These are phyloP conservation scores for Rubroboletus pulcherrimus DNA, from an alignment of 768 basidiomycete species.

Conservation along the genomic window DNA sequence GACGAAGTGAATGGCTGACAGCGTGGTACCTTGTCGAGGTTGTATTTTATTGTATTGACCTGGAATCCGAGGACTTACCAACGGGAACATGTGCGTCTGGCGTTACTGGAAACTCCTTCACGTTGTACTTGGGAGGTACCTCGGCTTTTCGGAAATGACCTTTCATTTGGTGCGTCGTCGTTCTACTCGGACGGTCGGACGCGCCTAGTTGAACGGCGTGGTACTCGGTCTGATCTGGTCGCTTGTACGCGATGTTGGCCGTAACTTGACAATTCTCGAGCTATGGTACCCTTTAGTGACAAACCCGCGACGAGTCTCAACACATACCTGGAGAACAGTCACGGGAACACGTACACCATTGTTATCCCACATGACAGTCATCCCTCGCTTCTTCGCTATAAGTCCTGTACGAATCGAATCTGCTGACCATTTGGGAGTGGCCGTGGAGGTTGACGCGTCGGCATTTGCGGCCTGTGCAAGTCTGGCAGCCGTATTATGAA, in stretches of 20 bases:
- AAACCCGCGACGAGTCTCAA: conserved; percentile 3
- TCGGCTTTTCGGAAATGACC: conserved; percentile 87
- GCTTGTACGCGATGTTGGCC: conserved; percentile 63
- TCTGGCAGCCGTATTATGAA: conserved; percentile 42
- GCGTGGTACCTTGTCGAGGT: conserved; percentile 61
- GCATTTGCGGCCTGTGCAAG: conserved; percentile 27
- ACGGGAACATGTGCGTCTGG: conserved; percentile 86
- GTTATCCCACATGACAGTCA: conserved; percentile 91
- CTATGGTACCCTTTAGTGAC: conserved; percentile 35
- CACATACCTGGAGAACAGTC: conserved; percentile 85
- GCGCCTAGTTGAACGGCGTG: conserved; percentile 95
- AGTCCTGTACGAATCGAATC: conserved; percentile 85
- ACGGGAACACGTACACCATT: conserved; percentile 86
- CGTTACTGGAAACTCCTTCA: conserved; percentile 87
- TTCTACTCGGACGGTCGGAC: conserved; percentile 67
- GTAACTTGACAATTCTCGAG: conserved; percentile 89
- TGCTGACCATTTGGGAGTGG: conserved; percentile 72
- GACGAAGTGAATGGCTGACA: conserved; percentile 93
- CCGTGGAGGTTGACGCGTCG: conserved; percentile 18
- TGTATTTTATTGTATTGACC: background rate
- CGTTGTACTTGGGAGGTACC: conserved; percentile 76
- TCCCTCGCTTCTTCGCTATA: conserved; percentile 93
- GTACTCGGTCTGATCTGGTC: conserved; percentile 66
- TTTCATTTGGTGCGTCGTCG: conserved; percentile 72
- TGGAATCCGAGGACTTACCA: conserved; percentile 47